These are phyloP conservation scores for Blastobotrys elegans DNA, from an alignment of 1,139 yeast genomes.

Conservation along the genomic window DNA sequence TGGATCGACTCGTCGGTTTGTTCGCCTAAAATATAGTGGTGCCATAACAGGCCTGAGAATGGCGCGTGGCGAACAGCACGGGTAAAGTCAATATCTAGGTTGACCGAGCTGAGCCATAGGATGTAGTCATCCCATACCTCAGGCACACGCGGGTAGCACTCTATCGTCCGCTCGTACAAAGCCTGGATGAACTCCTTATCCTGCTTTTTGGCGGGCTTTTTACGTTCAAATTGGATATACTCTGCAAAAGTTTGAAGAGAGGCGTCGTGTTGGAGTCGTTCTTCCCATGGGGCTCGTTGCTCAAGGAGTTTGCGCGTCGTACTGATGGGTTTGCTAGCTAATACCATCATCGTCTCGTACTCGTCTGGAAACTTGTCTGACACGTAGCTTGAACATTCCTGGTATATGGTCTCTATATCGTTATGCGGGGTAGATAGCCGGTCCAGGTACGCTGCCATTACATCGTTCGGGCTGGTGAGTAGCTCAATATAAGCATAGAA, in stretches of 20 bases:
- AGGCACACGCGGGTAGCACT: conserved; percentile 18
- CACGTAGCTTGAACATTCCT: conserved; percentile 43
- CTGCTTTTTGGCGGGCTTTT: conserved; percentile 11
- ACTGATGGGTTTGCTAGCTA: conserved; percentile 38
- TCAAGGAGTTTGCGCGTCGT: conserved; percentile 30
- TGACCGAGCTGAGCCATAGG: conserved; percentile 11
- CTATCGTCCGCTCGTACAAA: conserved; percentile 25
- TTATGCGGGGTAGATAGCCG: conserved; percentile 44
- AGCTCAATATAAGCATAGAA: background rate
- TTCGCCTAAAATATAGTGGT: conserved; percentile 13
- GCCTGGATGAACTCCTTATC: conserved; percentile 18
- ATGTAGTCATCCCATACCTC: conserved; percentile 33
- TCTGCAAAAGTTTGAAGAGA: conserved; percentile 26
- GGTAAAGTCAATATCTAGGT: conserved; percentile 13
- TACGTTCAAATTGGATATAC: conserved; percentile 30
- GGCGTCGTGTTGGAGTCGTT: background rate
- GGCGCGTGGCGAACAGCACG: conserved; percentile 28
- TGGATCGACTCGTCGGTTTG: background rate
- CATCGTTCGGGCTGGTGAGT: background rate
- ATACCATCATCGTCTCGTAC: conserved; percentile 41
- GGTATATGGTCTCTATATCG: conserved; percentile 41
- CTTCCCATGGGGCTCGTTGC: conserved; percentile 26
- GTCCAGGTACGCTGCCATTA: conserved; percentile 30
- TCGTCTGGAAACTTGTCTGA: conserved; percentile 30
- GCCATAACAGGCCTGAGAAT: conserved; percentile 28